These are phyloP conservation scores for Aspergillus terreus DNA, from an alignment of 2,329 filamentous ascomycete genomes.

Conservation along the genomic window DNA sequence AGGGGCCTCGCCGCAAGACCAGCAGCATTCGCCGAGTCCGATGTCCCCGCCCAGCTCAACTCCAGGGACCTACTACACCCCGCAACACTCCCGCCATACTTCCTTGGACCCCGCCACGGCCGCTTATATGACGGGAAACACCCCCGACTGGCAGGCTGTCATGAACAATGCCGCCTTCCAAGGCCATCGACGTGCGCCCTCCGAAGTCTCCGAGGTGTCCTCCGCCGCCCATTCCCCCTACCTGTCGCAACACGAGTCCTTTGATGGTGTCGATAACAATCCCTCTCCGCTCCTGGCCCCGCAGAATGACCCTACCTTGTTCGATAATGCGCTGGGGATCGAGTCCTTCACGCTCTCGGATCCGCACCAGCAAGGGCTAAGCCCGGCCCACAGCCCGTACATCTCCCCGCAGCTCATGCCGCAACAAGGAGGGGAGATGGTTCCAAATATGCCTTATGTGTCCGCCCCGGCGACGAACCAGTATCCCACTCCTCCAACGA, in stretches of 20 bases:
- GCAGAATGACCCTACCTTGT: slow-evolving; percentile 66
- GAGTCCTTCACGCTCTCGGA: slow-evolving; percentile 78
- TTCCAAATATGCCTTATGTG: slow-evolving; percentile 40
- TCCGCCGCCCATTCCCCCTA: slow-evolving; percentile 83
- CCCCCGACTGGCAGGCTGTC: slow-evolving; percentile 56
- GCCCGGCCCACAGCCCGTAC: slow-evolving; percentile 69
- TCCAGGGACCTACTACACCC: slow-evolving; percentile 50
- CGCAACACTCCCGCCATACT: slow-evolving; percentile 56
- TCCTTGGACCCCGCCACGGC: slow-evolving; percentile 60
- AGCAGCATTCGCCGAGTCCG: slow-evolving; percentile 47
- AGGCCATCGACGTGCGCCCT: slow-evolving; percentile 77
- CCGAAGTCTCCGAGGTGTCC: slow-evolving; percentile 88
- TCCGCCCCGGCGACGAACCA: slow-evolving; percentile 46
- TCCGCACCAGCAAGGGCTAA: slow-evolving; percentile 49
- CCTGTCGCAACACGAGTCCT: slow-evolving; percentile 70
- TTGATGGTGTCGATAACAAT: slow-evolving; percentile 67
- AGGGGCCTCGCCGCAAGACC: slow-evolving; percentile 56
- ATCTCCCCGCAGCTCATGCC: slow-evolving; percentile 63
- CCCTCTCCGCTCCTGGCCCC: slow-evolving; percentile 78
- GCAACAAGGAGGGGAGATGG: slow-evolving; percentile 66
- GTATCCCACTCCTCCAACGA: slow-evolving; percentile 44
- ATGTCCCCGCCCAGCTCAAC: slow-evolving; percentile 54
- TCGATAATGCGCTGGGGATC: slow-evolving; percentile 74
- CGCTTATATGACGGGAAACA: slow-evolving; percentile 51
- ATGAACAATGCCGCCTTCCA: slow-evolving; percentile 63